phyloP scores from a whole-genome alignment of 2,329 filamentous ascomycete genomes.

The Aspergillus eucalypticola region DNA sequence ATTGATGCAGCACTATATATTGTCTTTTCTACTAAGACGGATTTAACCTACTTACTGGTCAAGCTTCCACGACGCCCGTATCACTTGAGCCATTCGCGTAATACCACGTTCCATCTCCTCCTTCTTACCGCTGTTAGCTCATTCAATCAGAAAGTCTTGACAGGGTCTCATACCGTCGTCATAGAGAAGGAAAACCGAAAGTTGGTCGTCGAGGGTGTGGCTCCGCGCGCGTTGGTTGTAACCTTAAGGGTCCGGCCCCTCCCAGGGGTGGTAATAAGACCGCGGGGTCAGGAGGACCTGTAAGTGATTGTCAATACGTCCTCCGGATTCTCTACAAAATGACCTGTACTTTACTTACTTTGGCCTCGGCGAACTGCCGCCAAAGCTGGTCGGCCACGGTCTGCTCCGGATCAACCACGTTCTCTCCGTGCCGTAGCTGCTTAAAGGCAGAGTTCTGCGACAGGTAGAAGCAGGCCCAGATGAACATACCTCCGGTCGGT shows the following conservation, averaged over 20 bases:
- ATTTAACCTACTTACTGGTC: background rate
- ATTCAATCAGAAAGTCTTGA: background rate
- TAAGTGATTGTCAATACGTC: background rate
- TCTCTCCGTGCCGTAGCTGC: background rate
- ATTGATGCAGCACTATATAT: no score
- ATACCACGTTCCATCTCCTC: background rate
- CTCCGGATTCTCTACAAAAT: no score
- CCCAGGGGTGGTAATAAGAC: background rate
- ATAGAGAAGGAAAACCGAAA: conserved; percentile 1
- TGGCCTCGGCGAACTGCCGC: background rate
- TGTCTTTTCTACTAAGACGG: no score
- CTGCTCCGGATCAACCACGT: background rate
- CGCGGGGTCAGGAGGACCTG: background rate
- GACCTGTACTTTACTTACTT: background rate
- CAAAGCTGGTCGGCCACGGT: background rate
- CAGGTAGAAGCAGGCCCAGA: background rate
- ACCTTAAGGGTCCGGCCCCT: background rate
- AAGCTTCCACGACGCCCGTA: background rate
- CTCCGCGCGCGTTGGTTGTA: background rate
- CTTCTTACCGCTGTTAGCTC: background rate
- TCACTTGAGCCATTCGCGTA: background rate
- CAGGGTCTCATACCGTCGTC: background rate
- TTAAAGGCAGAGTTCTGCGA: background rate
- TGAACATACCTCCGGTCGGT: background rate
- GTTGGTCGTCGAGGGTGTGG: background rate